These are phyloP conservation scores for Castanea mollissima DNA, from an alignment of 306 rosid genomes.

Conservation along the genomic window DNA sequence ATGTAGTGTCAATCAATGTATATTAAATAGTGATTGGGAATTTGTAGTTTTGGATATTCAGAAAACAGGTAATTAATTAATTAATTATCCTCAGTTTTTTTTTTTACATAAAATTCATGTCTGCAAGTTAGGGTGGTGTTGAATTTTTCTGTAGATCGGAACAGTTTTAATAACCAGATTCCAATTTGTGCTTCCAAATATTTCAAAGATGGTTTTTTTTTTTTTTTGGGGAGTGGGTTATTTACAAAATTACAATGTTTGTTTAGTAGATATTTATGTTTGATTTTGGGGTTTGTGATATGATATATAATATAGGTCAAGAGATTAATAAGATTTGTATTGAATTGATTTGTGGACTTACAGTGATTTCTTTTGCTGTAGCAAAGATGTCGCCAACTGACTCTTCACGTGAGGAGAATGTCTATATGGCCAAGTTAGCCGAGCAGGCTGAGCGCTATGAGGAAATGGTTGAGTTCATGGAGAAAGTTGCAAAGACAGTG, in stretches of 20 bases:
- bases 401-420: constrained; percentile 80
- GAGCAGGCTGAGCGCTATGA: constrained; percentile 93
- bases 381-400: constrained; percentile 47
- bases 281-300: neutral
- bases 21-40: neutral
- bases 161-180: neutral
- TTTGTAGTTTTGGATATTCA: neutral
- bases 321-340: neutral
- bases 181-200: neutral
- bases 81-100: neutral
- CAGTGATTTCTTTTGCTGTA: neutral
- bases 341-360: constrained; percentile 5
- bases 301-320: neutral
- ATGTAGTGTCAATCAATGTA: neutral
- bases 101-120: too few relatives aligned
- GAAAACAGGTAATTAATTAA: neutral
- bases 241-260: neutral
- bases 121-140: neutral
- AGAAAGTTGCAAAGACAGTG: constrained; percentile 81
- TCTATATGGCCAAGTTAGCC: constrained; percentile 88
- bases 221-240: neutral
- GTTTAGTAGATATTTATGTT: neutral
- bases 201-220: neutral
- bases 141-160: neutral
- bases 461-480: constrained; percentile 98